These are phyloP conservation scores for Capronia coronata DNA, from an alignment of 2,329 filamentous ascomycete species.

Conservation along the genomic window DNA sequence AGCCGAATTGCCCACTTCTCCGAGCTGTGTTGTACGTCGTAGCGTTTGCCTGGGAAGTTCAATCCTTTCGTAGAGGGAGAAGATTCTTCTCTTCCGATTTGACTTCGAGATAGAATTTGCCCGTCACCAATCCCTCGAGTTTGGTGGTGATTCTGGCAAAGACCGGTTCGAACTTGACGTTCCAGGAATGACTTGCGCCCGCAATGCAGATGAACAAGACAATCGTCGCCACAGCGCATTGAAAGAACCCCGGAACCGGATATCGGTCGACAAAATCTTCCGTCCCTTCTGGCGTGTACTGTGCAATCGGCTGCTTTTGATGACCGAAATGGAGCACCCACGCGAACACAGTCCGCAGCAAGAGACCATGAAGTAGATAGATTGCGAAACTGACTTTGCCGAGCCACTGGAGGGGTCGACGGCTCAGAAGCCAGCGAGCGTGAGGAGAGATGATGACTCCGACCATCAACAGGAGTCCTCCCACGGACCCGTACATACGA, in stretches of 20 bases:
- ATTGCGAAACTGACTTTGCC: slow-evolving; percentile 60
- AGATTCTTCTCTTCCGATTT: slow-evolving; percentile 8
- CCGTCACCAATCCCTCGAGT: slow-evolving; percentile 26
- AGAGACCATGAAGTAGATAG: slow-evolving; percentile 57
- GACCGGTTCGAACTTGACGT: slow-evolving; percentile 49
- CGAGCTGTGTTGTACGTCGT: not conserved
- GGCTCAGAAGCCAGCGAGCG: slow-evolving; percentile 49
- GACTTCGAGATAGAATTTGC: slow-evolving; percentile 7
- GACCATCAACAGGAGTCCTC: slow-evolving; percentile 45
- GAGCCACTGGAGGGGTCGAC: slow-evolving; percentile 53
- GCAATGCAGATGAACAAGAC: slow-evolving; percentile 57
- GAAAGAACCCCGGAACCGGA: slow-evolving; percentile 14
- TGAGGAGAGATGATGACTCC: slow-evolving; percentile 49
- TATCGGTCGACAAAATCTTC: slow-evolving; percentile 13
- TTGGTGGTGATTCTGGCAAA: slow-evolving; percentile 33
- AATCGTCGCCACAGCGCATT: slow-evolving; percentile 46
- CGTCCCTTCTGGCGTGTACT: slow-evolving; percentile 20
- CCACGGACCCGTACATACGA: slow-evolving; percentile 47
- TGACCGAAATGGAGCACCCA: slow-evolving; percentile 53
- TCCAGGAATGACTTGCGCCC: slow-evolving; percentile 55
- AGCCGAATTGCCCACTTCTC: too few relatives aligned
- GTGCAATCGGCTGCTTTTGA: slow-evolving; percentile 24
- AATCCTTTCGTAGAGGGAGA: slow-evolving; percentile 20
- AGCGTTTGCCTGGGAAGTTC: not conserved
- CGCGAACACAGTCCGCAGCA: slow-evolving; percentile 54